Evolutionary conservation across 306 rosid species (phyloP), one percentile per base, ranked within the genome.

Genomic region (Lathyrus aphaca): DNA sequence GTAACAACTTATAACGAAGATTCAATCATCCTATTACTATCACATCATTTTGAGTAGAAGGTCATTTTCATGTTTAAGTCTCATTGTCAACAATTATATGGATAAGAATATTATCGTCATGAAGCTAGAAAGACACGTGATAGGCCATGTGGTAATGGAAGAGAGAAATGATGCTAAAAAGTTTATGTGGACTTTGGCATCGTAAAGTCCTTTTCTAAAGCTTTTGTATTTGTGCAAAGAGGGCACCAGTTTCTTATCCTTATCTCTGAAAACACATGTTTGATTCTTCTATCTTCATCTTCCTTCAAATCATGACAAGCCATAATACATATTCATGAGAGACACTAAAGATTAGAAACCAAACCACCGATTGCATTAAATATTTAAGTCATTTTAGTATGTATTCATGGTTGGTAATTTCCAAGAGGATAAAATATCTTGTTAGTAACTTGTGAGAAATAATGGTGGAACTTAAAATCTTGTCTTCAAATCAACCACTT

Each of bases 111-210:
- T 23, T 68, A 59, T 84, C 72, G 85, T 74, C 83, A 18, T 40
- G 66, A 74, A 59, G 73, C 68, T 60, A 64, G 55, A 68, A 68
- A 55, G 67, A 72, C 90, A 88, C 44, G 79, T 88, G 85, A 85
- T 67, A 63, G 73, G 62, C 83, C 90, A 83, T 73, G 80, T 88
- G 88, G 42, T 43, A 56, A 25, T 19, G 49, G 55, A 77, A 64
- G 66, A 43, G 64, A 66, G 68, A 77, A 77, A 67, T 62, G 16
- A 62, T 62, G 54, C 72, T 38, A 65, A 79, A 77, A 60, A 55
- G 45, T 72, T 51, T 82, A 56, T 30, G 12, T 54, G 53, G 73
- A 65, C 66, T 70, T 74, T 74, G 54, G 15, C 66, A 70, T 23
- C 55, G 85, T 66, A 15, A 67, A 70, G 77, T 80, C 87, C 76